phyloP scores from a whole-genome alignment of 495 filamentous ascomycete species.

The Aspergillus biplanus region DNA sequence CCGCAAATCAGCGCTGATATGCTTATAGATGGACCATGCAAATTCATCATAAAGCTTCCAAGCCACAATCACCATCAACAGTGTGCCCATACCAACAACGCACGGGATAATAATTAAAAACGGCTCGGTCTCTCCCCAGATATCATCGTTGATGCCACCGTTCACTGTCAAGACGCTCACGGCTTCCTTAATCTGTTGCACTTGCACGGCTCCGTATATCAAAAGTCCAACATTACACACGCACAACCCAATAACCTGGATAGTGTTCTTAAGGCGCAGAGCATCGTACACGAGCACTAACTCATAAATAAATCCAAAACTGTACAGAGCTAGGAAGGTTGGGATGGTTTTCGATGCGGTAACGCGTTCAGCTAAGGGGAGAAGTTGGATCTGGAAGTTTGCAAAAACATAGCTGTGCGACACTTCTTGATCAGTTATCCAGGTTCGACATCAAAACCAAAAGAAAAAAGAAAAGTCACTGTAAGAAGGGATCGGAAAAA shows the following conservation, averaged over 20 bases:
- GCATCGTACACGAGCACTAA: conserved; percentile 90
- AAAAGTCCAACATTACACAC: conserved; percentile 88
- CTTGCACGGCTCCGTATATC: conserved; percentile 89
- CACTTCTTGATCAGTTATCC: conserved; percentile 18
- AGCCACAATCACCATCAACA: conserved; percentile 73
- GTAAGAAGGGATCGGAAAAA: not conserved
- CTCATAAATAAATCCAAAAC: conserved; percentile 94
- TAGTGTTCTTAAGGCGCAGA: conserved; percentile 92
- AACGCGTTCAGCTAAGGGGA: conserved; percentile 31
- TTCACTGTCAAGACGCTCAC: conserved; percentile 50
- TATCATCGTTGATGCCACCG: conserved; percentile 40
- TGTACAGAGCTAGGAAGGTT: conserved; percentile 93
- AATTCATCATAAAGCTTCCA: conserved; percentile 99
- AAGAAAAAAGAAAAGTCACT: no score
- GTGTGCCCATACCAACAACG: conserved; percentile 75
- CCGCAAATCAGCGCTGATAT: conserved; percentile 94
- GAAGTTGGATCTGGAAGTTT: conserved; percentile 72
- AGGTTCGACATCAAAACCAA: no score
- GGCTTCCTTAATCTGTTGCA: conserved; percentile 81
- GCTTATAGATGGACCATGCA: conserved; percentile 98
- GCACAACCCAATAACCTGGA: conserved; percentile 96
- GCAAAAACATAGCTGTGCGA: conserved; percentile 49
- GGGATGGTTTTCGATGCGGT: conserved; percentile 69
- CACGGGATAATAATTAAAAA: conserved; percentile 85
- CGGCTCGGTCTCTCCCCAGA: conserved; percentile 71